A percentile compares a stretch with the other conserved stretches of the same genome.
Evolutionary conservation across 2,329 filamentous ascomycete genomes (phyloP).

Genomic region (Arachnomyces sp.): DNA sequence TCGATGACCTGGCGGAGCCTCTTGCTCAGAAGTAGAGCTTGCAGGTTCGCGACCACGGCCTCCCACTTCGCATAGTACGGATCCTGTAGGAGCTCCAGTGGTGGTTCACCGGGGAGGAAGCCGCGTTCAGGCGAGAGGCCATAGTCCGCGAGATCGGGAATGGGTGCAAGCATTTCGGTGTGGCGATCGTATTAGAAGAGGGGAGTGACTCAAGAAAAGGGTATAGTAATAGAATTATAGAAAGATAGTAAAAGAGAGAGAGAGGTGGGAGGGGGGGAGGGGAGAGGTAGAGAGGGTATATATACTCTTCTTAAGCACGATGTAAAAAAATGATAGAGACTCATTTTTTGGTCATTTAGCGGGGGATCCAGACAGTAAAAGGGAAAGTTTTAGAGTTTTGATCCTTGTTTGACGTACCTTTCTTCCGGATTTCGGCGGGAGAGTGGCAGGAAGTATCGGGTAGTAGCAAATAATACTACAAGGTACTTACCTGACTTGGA

Average conservation of each 20-base stretch:
- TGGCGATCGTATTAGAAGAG: neutral
- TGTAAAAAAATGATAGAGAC: no score
- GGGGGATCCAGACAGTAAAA: no score
- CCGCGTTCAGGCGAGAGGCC: conserved; percentile 59
- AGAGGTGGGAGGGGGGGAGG: neutral
- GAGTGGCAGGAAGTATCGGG: no score
- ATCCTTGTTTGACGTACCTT: no score
- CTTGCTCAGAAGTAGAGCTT: conserved; percentile 76
- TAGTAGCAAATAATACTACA: no score
- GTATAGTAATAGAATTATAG: neutral
- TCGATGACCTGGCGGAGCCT: conserved; percentile 74
- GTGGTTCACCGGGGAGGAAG: conserved; percentile 76
- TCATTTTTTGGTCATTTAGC: no score
- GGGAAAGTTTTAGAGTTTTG: no score
- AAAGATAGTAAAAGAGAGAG: conserved; percentile 1
- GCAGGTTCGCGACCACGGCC: conserved; percentile 72
- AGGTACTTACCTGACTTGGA: no score
- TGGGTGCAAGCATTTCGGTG: conserved; percentile 35
- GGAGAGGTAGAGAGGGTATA: neutral
- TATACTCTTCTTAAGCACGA: conserved; percentile 1
- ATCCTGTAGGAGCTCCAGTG: conserved; percentile 72
- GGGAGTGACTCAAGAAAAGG: no score
- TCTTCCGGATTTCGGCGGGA: no score
- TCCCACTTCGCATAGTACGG: conserved; percentile 96
- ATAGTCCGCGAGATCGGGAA: conserved; percentile 60